Percentiles rank a stretch among this genome's conserved stretches.
These are phyloP conservation scores for Neltuma alba DNA, from an alignment of 306 rosid genomes.

Conservation along the genomic window DNA sequence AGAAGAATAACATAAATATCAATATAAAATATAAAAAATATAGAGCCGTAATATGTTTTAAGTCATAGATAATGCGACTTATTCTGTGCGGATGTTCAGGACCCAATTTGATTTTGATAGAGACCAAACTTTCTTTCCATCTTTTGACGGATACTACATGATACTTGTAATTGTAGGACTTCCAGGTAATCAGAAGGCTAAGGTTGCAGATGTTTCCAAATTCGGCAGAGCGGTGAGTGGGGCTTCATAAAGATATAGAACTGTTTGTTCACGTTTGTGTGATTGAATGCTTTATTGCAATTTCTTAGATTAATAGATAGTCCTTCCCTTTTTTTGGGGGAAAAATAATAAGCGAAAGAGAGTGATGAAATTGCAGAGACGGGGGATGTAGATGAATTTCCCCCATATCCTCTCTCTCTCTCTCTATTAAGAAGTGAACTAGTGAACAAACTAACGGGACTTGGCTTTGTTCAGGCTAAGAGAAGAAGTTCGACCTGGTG, in stretches of 20 bases:
- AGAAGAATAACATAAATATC: slow-evolving; percentile 4
- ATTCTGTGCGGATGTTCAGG: neutral
- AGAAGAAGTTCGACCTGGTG: slow-evolving; percentile 73
- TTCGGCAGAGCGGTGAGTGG: slow-evolving; percentile 60
- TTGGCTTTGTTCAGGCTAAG: slow-evolving; percentile 56
- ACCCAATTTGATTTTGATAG: neutral
- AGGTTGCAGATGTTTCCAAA: slow-evolving; percentile 62
- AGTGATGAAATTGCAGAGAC: neutral
- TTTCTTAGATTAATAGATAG: neutral
- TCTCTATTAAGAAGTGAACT: neutral
- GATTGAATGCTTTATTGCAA: neutral
- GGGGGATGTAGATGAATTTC: neutral
- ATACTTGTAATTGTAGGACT: slow-evolving; percentile 44
- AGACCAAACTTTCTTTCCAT: neutral
- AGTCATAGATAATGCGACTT: neutral
- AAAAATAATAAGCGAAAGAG: neutral
- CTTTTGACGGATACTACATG: slow-evolving; percentile 18
- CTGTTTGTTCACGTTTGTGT: neutral
- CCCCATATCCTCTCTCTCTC: neutral
- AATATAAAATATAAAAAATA: neutral
- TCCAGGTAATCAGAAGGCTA: slow-evolving; percentile 55
- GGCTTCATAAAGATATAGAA: slow-evolving; percentile 14
- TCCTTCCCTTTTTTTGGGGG: neutral
- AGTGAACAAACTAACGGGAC: neutral
- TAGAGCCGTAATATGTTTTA: neutral